These are phyloP conservation scores for Ustilago loliicola DNA, from an alignment of 1,284 basidiomycete species.

Conservation along the genomic window DNA sequence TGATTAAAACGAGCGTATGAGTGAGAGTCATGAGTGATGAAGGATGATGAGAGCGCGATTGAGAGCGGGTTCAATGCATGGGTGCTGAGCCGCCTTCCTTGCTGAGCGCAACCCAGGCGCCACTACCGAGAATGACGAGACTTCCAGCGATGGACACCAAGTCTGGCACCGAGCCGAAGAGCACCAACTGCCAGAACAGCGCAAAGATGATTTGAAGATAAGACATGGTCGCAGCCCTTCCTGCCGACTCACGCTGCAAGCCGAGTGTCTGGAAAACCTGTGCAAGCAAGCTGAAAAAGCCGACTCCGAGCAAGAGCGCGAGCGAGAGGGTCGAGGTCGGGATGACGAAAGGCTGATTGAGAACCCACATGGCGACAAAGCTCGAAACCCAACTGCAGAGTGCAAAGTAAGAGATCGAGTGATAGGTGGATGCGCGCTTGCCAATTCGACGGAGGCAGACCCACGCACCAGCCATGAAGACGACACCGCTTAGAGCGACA, in stretches of 20 bases:
- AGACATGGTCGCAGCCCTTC: conserved; percentile 48
- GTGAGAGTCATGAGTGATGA: background rate
- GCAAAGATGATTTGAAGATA: conserved; percentile 56
- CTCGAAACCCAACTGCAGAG: conserved; percentile 76
- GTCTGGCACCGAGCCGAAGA: conserved; percentile 37
- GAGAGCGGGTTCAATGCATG: conserved; percentile 22
- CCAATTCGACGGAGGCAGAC: conserved; percentile 80
- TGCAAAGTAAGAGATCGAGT: conserved; percentile 79
- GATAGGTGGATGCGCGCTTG: conserved; percentile 79
- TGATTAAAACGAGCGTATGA: background rate
- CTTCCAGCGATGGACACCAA: conserved; percentile 42
- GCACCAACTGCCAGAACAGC: conserved; percentile 39
- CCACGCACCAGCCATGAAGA: conserved; percentile 78
- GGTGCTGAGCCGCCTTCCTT: conserved; percentile 28
- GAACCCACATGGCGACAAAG: conserved; percentile 66
- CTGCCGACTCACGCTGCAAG: conserved; percentile 56
- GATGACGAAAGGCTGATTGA: conserved; percentile 42
- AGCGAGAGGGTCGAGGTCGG: conserved; percentile 31
- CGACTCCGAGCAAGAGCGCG: conserved; percentile 43
- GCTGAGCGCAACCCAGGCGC: conserved; percentile 44
- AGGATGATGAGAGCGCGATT: background rate
- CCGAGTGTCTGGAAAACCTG: conserved; percentile 59
- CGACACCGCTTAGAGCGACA: conserved; percentile 76
- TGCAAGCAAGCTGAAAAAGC: conserved; percentile 51
- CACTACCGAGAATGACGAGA: conserved; percentile 44